Evolutionary conservation across 495 filamentous ascomycete genomes (phyloP).

Genomic region (Haplographium delicatum): DNA sequence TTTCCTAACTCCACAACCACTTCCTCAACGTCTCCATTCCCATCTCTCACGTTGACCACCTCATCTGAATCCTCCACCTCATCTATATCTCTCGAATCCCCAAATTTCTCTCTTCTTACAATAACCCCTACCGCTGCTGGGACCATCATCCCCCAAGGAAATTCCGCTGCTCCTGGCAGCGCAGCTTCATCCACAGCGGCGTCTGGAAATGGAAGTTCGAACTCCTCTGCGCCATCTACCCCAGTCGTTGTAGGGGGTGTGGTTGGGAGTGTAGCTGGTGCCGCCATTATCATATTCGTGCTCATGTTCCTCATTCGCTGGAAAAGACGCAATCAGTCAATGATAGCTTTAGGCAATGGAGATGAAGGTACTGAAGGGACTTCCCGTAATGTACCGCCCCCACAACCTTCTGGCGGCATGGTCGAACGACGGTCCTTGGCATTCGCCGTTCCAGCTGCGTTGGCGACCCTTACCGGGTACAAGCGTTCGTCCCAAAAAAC

Average conservation of each 20-base stretch:
- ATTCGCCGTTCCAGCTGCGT: constrained; percentile 51
- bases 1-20: constrained; percentile 26
- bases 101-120: constrained; percentile 12
- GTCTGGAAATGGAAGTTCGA: constrained; percentile 22
- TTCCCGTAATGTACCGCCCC: constrained; percentile 27
- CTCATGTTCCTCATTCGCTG: constrained; percentile 52
- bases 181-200: constrained; percentile 13
- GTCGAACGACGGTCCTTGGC: constrained; percentile 34
- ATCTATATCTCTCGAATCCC: constrained; percentile 2
- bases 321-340: constrained; percentile 38
- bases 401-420: constrained; percentile 39
- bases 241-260: constrained; percentile 57
- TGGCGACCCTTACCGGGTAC: constrained; percentile 40
- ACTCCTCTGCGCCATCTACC: constrained; percentile 13
- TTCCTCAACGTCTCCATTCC: constrained; percentile 7
- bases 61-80: not conserved
- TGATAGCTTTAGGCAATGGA: constrained; percentile 26
- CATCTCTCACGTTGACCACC: constrained; percentile 13
- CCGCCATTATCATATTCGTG: constrained; percentile 51
- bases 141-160: constrained; percentile 19
- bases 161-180: constrained; percentile 15
- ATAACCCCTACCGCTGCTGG: constrained; percentile 14
- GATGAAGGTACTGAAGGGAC: constrained; percentile 25
- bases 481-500: constrained; percentile 42
- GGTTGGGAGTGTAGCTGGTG: constrained; percentile 58